A percentile compares a stretch with the other conserved stretches of the same genome.
phyloP scores from a whole-genome alignment of 179 eudicot species.

The Monotropa hypopitys region DNA sequence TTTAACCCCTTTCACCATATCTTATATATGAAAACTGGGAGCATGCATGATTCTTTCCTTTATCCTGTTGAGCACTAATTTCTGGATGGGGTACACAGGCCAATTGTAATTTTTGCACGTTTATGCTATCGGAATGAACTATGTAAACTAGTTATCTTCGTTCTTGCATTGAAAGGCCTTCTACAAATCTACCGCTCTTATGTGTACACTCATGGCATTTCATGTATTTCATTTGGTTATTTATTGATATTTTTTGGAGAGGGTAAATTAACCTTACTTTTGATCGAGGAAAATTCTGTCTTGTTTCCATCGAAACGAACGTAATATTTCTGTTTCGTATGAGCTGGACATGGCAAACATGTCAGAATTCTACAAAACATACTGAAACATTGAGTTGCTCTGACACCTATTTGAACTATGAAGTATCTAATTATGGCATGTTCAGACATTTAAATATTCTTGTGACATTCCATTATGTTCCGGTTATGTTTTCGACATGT shows the following conservation, averaged over 20 bases:
- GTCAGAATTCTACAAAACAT: not conserved
- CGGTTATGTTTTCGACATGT: not conserved
- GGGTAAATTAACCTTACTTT: not conserved
- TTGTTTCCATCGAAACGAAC: not conserved
- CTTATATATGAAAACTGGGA: not conserved
- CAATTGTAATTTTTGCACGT: not conserved
- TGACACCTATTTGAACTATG: not conserved
- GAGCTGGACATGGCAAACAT: not conserved
- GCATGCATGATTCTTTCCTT: not conserved
- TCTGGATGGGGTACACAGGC: not conserved
- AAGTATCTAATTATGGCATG: not conserved
- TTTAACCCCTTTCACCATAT: conserved; percentile 8
- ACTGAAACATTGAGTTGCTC: not conserved
- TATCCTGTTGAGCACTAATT: not conserved
- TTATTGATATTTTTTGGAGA: not conserved
- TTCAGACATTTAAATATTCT: not conserved
- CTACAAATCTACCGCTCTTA: not conserved
- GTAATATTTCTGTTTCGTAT: not conserved
- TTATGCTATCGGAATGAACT: not conserved
- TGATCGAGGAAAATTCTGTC: not conserved
- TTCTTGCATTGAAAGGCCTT: not conserved
- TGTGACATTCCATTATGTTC: not conserved
- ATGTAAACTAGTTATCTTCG: not conserved
- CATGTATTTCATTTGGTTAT: not conserved
- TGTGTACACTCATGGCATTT: not conserved